These are phyloP conservation scores for Neofusicoccum kwambonambiense DNA, from an alignment of 2,329 filamentous ascomycete species.

Conservation along the genomic window DNA sequence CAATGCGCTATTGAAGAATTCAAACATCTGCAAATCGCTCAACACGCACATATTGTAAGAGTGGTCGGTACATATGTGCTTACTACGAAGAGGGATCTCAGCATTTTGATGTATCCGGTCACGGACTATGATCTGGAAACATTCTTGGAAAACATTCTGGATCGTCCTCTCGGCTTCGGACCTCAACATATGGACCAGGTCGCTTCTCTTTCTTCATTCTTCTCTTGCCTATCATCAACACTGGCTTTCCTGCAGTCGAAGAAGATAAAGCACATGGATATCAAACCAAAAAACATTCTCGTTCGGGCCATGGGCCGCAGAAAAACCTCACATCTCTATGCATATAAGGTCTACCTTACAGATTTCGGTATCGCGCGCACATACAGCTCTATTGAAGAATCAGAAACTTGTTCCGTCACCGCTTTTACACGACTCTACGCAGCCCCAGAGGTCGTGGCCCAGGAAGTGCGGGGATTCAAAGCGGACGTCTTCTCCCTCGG, in stretches of 20 bases:
- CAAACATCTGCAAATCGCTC: slow-evolving; percentile 20
- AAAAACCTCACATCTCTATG: neutral
- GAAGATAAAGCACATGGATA: slow-evolving; percentile 27
- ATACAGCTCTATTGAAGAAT: slow-evolving; percentile 15
- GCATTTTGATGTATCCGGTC: slow-evolving; percentile 24
- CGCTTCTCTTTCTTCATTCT: neutral
- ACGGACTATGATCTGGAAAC: slow-evolving; percentile 22
- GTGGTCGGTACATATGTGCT: slow-evolving; percentile 25
- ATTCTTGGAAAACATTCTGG: slow-evolving; percentile 14
- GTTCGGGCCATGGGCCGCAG: neutral
- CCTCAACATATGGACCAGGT: neutral
- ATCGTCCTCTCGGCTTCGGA: too few relatives aligned
- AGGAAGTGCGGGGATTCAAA: slow-evolving; percentile 20
- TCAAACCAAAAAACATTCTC: slow-evolving; percentile 28
- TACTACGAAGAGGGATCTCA: slow-evolving; percentile 17
- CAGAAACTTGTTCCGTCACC: slow-evolving; percentile 22
- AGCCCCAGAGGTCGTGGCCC: slow-evolving; percentile 26
- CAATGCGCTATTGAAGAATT: slow-evolving; percentile 22
- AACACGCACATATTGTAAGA: slow-evolving; percentile 23
- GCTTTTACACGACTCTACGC: slow-evolving; percentile 26
- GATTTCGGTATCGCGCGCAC: slow-evolving; percentile 28
- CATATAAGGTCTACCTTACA: slow-evolving; percentile 22
- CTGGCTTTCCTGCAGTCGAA: slow-evolving; percentile 21
- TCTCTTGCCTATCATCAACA: slow-evolving; percentile 21
- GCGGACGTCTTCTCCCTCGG: slow-evolving; percentile 28